Percentiles rank a stretch among this genome's conserved stretches.
Conservation (phyloP, 345 rosid genomes). For the Mangifera indica region DNA sequence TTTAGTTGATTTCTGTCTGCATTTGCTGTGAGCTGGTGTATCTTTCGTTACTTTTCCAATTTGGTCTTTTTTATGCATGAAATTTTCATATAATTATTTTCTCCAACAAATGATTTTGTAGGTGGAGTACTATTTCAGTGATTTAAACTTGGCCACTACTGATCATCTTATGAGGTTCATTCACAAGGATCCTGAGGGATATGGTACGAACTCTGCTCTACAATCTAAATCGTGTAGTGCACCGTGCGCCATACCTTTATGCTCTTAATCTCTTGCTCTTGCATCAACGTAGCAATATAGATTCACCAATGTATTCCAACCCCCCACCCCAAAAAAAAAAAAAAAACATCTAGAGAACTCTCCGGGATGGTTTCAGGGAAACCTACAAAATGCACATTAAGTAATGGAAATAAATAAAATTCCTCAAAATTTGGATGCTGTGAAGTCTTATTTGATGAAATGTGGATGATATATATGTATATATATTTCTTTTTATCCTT, state of each 20-base stretch:
- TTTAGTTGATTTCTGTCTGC: neutral
- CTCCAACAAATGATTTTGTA: slow-evolving; percentile 32
- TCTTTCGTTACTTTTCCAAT: neutral
- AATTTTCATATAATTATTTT: slow-evolving; percentile 9
- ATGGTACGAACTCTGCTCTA: slow-evolving; percentile 72
- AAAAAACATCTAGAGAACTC: no score
- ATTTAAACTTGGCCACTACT: slow-evolving; percentile 95
- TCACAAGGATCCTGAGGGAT: slow-evolving; percentile 94
- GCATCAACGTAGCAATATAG: no score
- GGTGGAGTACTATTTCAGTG: slow-evolving; percentile 99
- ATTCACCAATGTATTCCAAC: no score
- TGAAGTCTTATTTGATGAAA: no score
- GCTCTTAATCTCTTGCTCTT: no score
- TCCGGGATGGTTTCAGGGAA: neutral
- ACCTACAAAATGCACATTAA: neutral
- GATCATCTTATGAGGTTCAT: slow-evolving; percentile 97
- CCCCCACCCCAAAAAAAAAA: no score
- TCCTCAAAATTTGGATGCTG: neutral
- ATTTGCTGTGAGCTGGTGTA: neutral
- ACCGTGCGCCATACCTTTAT: no score
- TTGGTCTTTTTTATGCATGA: neutral
- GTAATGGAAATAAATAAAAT: neutral
- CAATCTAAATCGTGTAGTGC: slow-evolving; percentile 3
- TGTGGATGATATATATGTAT: no score
- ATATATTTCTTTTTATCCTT: no score